Evolutionary conservation across 129 eudicot genomes (phyloP).

Genomic region (Centaurea solstitialis): DNA sequence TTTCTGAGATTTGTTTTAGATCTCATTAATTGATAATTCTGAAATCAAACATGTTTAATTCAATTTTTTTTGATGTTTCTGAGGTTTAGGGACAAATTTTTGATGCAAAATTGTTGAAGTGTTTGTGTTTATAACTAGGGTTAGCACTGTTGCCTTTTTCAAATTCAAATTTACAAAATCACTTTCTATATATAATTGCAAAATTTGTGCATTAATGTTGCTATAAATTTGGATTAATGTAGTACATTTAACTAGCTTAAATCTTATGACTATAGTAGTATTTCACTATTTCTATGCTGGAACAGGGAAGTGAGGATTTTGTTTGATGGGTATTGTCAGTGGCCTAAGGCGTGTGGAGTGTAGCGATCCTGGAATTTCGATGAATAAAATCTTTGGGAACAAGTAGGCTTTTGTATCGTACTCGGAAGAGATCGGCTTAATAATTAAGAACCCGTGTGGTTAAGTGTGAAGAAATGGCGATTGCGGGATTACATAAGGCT

Average conservation of each 20-base stretch:
- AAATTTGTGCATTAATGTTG: background rate
- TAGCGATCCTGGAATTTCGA: slow-evolving; percentile 23
- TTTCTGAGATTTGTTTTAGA: background rate
- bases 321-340: background rate
- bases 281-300: background rate
- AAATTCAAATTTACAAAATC: slow-evolving; percentile 4
- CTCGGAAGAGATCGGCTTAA: background rate
- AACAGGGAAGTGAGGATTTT: background rate
- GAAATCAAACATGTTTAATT: background rate
- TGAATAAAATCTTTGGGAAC: background rate
- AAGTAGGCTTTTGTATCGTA: background rate
- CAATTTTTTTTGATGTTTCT: background rate
- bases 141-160: background rate
- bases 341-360: slow-evolving; percentile 7
- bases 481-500: slow-evolving; percentile 42
- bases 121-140: background rate
- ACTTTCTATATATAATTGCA: background rate
- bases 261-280: background rate
- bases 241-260: background rate
- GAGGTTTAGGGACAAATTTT: background rate
- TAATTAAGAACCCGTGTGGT: slow-evolving; percentile 16
- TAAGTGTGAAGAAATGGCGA: slow-evolving; percentile 55
- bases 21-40: background rate
- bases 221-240: background rate
- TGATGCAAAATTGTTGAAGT: background rate